These are phyloP conservation scores for Citrus medica DNA, from an alignment of 345 rosid species.

Conservation along the genomic window DNA sequence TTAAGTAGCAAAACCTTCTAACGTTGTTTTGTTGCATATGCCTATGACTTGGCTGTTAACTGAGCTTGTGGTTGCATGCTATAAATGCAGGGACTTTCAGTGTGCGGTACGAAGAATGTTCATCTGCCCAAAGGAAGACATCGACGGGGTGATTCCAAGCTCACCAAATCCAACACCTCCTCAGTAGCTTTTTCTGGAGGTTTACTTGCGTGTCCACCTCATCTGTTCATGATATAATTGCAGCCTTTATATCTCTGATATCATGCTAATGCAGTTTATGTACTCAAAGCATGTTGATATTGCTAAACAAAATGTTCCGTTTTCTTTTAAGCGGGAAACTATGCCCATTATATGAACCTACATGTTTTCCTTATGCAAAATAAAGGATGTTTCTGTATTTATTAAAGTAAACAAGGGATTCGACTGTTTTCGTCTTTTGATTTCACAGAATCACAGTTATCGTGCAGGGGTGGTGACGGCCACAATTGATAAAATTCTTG, in stretches of 20 bases:
- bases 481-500: background rate
- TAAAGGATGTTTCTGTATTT: background rate
- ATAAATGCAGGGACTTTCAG: constrained; percentile 35
- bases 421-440: background rate
- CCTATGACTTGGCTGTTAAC: background rate
- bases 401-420: background rate
- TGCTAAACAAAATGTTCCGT: background rate
- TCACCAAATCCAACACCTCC: constrained; percentile 20
- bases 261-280: constrained; percentile 3
- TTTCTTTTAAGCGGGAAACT: background rate
- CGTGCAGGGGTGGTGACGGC: background rate
- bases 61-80: background rate
- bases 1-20: constrained; percentile 28
- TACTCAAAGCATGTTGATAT: background rate
- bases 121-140: constrained; percentile 33
- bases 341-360: background rate
- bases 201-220: background rate
- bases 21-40: background rate
- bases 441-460: background rate
- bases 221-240: background rate
- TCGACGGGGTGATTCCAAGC: constrained; percentile 13
- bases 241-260: background rate
- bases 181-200: constrained; percentile 1
- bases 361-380: background rate
- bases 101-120: constrained; percentile 25